phyloP scores from a whole-genome alignment of 306 rosid species.

The Pterocarpus macrocarpus region DNA sequence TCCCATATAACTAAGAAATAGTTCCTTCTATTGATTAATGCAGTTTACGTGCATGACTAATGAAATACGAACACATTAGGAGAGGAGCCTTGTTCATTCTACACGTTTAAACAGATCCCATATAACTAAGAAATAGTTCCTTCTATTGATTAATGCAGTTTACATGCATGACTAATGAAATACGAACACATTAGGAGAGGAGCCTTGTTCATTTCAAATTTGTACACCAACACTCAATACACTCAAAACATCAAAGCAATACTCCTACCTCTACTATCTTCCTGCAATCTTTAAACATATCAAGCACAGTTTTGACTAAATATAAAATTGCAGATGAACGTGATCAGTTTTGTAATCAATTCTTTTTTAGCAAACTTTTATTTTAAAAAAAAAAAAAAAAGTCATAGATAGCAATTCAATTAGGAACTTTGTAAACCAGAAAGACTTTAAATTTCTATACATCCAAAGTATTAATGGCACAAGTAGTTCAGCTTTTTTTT shows the following conservation, averaged over 20 bases:
- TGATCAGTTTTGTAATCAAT: background rate
- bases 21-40: background rate
- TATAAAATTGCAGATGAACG: background rate
- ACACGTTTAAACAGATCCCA: slow-evolving; percentile 6
- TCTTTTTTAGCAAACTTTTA: no score
- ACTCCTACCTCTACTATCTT: slow-evolving; percentile 7
- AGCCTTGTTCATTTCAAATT: background rate
- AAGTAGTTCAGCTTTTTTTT: background rate
- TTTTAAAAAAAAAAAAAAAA: no score
- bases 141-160: background rate
- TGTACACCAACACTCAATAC: slow-evolving; percentile 20
- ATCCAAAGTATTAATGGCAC: background rate
- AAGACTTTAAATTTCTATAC: background rate
- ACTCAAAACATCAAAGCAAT: slow-evolving; percentile 3
- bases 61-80: slow-evolving; percentile 17
- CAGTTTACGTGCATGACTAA: background rate
- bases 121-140: background rate
- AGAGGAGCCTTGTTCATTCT: background rate
- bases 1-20: background rate
- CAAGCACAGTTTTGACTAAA: background rate
- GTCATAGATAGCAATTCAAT: background rate
- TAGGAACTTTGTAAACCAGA: background rate
- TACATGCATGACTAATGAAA: background rate
- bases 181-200: slow-evolving; percentile 12
- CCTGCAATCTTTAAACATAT: background rate